A percentile compares a stretch with the other conserved stretches of the same genome.
phyloP scores from a whole-genome alignment of 768 basidiomycete species.

The Leccinellum luteum region DNA sequence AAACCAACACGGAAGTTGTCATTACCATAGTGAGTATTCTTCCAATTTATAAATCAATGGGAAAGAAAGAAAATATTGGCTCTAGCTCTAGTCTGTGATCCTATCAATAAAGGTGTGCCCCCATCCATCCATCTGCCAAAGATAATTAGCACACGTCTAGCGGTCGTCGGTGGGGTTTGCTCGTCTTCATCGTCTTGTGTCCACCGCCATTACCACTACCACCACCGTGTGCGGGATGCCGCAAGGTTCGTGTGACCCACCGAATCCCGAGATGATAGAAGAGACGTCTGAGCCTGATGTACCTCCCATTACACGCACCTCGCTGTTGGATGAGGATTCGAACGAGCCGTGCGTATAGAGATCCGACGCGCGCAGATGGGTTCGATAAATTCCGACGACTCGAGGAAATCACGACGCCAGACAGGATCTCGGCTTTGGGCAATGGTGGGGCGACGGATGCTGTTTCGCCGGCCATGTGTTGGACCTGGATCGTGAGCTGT shows the following conservation, averaged over 20 bases:
- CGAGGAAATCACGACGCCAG: slow-evolving; percentile 63
- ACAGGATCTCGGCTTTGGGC: slow-evolving; percentile 69
- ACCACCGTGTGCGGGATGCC: slow-evolving; percentile 17
- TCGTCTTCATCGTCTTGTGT: slow-evolving; percentile 9
- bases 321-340: slow-evolving; percentile 29
- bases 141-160: slow-evolving; percentile 36
- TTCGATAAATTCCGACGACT: slow-evolving; percentile 50
- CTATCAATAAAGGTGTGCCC: not conserved
- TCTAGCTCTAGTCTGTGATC: not conserved
- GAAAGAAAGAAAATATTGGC: not conserved
- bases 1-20: not conserved
- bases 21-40: not conserved
- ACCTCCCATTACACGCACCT: not conserved
- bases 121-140: slow-evolving; percentile 4
- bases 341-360: slow-evolving; percentile 32
- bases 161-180: slow-evolving; percentile 25
- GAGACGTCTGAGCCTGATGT: slow-evolving; percentile 20
- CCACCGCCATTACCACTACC: not conserved
- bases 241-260: slow-evolving; percentile 23
- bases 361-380: slow-evolving; percentile 50
- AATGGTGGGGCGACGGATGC: slow-evolving; percentile 64
- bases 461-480: slow-evolving; percentile 51
- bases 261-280: slow-evolving; percentile 18
- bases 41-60: not conserved
- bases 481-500: slow-evolving; percentile 60